Evolutionary conservation across 2,329 filamentous ascomycete species (phyloP).

Genomic region (Trichoderma oligosporum): DNA sequence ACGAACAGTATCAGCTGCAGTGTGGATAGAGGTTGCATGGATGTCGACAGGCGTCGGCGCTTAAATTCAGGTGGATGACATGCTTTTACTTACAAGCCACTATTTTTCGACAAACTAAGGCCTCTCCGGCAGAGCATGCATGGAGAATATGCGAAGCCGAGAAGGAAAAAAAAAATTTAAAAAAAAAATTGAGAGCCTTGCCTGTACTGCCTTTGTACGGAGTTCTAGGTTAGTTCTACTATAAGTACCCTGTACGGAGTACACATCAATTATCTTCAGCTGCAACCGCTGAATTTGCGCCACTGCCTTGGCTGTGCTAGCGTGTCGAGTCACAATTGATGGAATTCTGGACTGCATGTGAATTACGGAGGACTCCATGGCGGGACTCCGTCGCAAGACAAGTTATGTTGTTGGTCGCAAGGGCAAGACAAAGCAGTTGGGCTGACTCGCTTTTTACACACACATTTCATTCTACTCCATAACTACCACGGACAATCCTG

Average conservation of each 20-base stretch:
- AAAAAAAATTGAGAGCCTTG: not conserved
- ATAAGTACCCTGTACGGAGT: too few relatives aligned
- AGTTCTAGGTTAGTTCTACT: too few relatives aligned
- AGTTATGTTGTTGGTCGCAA: conserved; percentile 12
- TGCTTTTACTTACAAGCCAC: conserved; percentile 42
- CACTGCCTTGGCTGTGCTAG: not conserved
- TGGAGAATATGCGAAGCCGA: conserved; percentile 5
- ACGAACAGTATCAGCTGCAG: conserved; percentile 13
- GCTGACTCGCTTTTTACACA: not conserved
- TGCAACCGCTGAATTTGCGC: not conserved
- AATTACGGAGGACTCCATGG: not conserved
- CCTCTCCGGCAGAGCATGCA: not conserved
- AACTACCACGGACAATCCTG: not conserved
- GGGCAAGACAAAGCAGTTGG: not conserved
- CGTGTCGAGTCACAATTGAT: not conserved
- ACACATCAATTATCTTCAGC: not conserved
- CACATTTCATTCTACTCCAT: not conserved
- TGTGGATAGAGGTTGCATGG: conserved; percentile 44
- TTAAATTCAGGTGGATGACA: conserved; percentile 46
- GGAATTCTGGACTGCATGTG: not conserved
- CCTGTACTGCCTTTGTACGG: too few relatives aligned
- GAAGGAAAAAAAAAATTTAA: not conserved
- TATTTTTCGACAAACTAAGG: conserved; percentile 22
- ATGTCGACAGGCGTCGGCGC: conserved; percentile 53
- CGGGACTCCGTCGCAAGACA: not conserved